Conservation (phyloP, 805 yeast species). For the Yamadazyma philogaea region DNA sequence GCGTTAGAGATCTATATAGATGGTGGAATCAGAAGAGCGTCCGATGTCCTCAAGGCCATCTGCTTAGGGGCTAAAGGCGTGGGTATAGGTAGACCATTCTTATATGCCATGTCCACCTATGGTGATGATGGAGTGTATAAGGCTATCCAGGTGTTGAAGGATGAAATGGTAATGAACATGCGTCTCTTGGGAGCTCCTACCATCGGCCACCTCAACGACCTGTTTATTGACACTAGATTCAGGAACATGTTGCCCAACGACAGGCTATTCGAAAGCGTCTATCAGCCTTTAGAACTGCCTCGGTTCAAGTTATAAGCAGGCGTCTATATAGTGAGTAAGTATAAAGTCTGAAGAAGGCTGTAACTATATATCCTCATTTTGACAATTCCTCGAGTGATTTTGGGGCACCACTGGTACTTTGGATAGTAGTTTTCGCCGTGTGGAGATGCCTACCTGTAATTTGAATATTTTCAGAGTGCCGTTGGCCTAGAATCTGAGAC, state of each 20-base stretch:
- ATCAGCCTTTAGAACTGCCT: conserved; percentile 54
- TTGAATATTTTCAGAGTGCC: no score
- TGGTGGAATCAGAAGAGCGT: conserved; percentile 76
- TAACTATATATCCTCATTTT: no score
- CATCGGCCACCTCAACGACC: conserved; percentile 52
- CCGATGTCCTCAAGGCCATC: conserved; percentile 73
- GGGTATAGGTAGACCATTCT: conserved; percentile 73
- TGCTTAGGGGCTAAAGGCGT: conserved; percentile 75
- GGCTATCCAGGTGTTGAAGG: conserved; percentile 59
- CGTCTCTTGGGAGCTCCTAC: conserved; percentile 58
- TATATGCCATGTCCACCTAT: conserved; percentile 75
- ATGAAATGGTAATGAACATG: conserved; percentile 64
- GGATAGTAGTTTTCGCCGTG: no score
- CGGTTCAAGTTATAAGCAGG: conserved; percentile 36
- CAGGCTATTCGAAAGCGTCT: conserved; percentile 49
- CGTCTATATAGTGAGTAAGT: neutral
- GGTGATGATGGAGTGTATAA: conserved; percentile 71
- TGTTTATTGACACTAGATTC: conserved; percentile 57
- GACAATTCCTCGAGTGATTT: no score
- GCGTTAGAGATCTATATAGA: conserved; percentile 65
- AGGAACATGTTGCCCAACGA: conserved; percentile 51
- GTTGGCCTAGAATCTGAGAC: no score
- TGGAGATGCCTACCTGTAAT: no score
- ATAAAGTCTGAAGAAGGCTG: no score
- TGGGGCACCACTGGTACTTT: no score